Percentiles rank a stretch among this genome's conserved stretches.
These are phyloP conservation scores for Neonectria faginata DNA, from an alignment of 2,329 filamentous ascomycete genomes.

Conservation along the genomic window DNA sequence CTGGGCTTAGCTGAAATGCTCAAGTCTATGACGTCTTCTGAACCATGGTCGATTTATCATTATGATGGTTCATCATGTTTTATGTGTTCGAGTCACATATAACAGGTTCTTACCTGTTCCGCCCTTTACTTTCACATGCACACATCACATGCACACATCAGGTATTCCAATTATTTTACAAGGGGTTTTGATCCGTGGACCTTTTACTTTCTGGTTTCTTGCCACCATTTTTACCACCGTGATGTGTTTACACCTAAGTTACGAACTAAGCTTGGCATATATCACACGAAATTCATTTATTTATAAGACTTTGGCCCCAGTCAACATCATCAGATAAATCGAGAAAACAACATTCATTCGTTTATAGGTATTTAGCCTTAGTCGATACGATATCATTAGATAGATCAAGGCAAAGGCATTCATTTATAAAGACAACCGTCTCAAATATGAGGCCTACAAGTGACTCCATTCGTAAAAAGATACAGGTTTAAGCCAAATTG, in stretches of 20 bases:
- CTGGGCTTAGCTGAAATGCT: conserved; percentile 61
- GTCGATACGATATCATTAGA: too few relatives aligned
- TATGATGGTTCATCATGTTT: background rate
- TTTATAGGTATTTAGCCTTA: too few relatives aligned
- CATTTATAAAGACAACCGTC: background rate
- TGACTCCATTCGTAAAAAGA: too few relatives aligned
- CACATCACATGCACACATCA: background rate
- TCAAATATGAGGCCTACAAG: too few relatives aligned
- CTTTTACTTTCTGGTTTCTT: background rate
- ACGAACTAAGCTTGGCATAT: background rate
- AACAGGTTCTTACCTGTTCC: background rate
- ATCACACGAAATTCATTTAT: background rate
- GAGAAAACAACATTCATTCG: too few relatives aligned
- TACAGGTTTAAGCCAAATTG: too few relatives aligned
- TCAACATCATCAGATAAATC: too few relatives aligned
- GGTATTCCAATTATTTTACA: background rate
- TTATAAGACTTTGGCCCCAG: too few relatives aligned
- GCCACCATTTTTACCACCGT: background rate
- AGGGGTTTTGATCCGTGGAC: background rate
- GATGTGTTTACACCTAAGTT: background rate
- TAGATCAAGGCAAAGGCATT: background rate
- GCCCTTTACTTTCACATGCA: background rate
- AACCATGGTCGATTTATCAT: background rate
- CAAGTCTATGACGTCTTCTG: background rate
- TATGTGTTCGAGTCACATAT: background rate